A percentile compares a stretch with the other conserved stretches of the same genome.
These are phyloP conservation scores for Bretziella fagacearum DNA, from an alignment of 2,329 filamentous ascomycete species.

Conservation along the genomic window DNA sequence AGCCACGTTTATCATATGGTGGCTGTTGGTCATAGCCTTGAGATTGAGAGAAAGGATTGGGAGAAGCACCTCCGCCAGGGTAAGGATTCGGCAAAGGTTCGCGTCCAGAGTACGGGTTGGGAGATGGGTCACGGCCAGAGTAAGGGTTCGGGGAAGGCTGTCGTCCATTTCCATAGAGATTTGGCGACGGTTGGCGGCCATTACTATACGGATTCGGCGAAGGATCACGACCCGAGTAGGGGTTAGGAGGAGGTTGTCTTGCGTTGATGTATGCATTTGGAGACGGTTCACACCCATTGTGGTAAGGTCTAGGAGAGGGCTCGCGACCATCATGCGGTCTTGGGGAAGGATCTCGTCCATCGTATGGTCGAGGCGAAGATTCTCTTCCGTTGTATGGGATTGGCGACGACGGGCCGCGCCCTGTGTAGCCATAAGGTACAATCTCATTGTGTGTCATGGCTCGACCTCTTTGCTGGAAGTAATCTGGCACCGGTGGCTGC, in stretches of 20 bases:
- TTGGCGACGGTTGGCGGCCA: background rate
- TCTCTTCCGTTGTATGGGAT: conserved; percentile 1
- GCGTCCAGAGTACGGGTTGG: conserved; percentile 10
- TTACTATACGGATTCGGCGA: conserved; percentile 8
- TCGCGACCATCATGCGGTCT: conserved; percentile 2
- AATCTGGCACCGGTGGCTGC: conserved; percentile 19
- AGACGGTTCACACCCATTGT: background rate
- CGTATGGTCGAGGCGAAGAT: background rate
- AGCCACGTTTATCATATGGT: conserved; percentile 6
- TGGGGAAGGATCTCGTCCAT: background rate
- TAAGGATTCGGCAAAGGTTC: conserved; percentile 22
- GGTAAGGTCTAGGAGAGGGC: conserved; percentile 9
- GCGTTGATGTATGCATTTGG: conserved; percentile 22
- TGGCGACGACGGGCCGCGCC: conserved; percentile 6
- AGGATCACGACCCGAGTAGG: conserved; percentile 2
- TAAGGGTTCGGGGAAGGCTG: conserved; percentile 4
- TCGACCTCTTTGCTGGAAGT: conserved; percentile 9
- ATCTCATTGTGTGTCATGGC: conserved; percentile 14
- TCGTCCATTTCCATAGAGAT: conserved; percentile 1
- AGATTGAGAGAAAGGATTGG: background rate
- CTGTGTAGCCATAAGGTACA: conserved; percentile 14
- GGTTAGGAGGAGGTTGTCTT: conserved; percentile 5
- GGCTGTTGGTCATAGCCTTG: conserved; percentile 8
- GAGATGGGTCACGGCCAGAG: conserved; percentile 19
- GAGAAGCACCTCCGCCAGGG: conserved; percentile 11